Evolutionary conservation across 345 rosid species (phyloP), one percentile per base, ranked within the genome.

Genomic region (Cardamine resedifolia): DNA sequence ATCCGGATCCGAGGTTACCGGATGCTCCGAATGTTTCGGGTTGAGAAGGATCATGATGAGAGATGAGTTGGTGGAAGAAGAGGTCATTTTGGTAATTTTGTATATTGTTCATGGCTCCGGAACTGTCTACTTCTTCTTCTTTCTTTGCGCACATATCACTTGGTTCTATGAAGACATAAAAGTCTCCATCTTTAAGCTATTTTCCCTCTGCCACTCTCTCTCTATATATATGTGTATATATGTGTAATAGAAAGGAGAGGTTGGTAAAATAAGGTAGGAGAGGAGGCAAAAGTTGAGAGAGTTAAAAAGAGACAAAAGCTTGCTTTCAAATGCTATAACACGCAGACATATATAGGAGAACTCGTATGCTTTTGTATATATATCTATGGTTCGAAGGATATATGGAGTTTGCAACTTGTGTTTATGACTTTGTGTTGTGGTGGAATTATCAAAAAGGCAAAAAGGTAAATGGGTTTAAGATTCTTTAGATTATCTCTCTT

Each of bases 11-110:
- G 21, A 34, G 52, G 72, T 72, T 72, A 45, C 14, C n/a, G 59
- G 73, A 64, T 24, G 58, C 31, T 59, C 73, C 74, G 0, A 66
- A 66, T 4, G 58, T 19, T 66, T 72, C 72, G 50, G 72, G 10
- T 16, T 65, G 75, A 7, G 76, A 64, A 9, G 75, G 71, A 19
- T 70, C 70, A 27, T 79, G 86, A 60, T 85, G 92, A 38, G 83
- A 84, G 62, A 88, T 77, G 58, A 85, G 81, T 66, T 88, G 92
- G 56, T 82, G 88, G 47, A 88, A 78, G 73, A 86, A 63, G 18
- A 87, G 82, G 68, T 86, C 85, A 34, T 88, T 90, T 81, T 82
- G 97, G 78, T 81, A 86, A 34, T 78, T 75, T 81, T 89, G 94
- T 21, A 82, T 76, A 83, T 80, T 83, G 65, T 79, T 86, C 77